Percentiles rank a stretch among this genome's conserved stretches.
Conservation (phyloP, 2,329 filamentous ascomycete species). For the Diplodia mutila region DNA sequence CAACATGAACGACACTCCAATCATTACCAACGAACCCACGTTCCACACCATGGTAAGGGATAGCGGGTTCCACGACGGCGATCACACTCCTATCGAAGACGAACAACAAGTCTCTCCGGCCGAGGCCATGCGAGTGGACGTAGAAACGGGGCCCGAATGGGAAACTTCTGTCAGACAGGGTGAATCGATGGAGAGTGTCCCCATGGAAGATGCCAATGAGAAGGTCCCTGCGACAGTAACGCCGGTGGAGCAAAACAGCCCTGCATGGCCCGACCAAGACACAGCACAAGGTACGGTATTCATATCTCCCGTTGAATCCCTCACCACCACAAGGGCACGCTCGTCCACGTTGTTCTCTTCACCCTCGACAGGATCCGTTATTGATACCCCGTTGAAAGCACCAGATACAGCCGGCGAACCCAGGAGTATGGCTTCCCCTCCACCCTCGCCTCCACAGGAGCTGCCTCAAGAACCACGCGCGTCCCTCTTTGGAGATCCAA, state of each 20-base stretch:
- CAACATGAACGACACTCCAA: conserved; percentile 50
- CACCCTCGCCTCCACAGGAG: conserved; percentile 11
- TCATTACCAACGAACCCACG: conserved; percentile 36
- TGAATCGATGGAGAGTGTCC: neutral
- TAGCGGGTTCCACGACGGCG: conserved; percentile 47
- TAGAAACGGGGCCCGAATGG: conserved; percentile 32
- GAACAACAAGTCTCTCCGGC: conserved; percentile 3
- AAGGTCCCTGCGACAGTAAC: neutral
- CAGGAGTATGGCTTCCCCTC: conserved; percentile 11
- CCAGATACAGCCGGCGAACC: conserved; percentile 30
- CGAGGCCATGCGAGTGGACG: neutral
- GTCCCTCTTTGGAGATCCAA: conserved; percentile 18
- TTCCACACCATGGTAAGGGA: conserved; percentile 43
- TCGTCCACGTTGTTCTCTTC: conserved; percentile 43
- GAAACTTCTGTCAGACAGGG: conserved; percentile 21
- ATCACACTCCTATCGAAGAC: conserved; percentile 2
- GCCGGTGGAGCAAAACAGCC: conserved; percentile 26
- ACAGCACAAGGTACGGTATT: conserved; percentile 20
- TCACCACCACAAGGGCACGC: conserved; percentile 39
- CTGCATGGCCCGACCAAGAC: conserved; percentile 25
- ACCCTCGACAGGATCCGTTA: conserved; percentile 38
- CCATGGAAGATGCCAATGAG: neutral
- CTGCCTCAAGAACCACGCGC: neutral
- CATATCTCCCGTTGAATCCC: conserved; percentile 35
- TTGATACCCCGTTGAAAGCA: conserved; percentile 30